phyloP scores from a whole-genome alignment of 73 alveolate species.

The Symbiodinium natans region DNA sequence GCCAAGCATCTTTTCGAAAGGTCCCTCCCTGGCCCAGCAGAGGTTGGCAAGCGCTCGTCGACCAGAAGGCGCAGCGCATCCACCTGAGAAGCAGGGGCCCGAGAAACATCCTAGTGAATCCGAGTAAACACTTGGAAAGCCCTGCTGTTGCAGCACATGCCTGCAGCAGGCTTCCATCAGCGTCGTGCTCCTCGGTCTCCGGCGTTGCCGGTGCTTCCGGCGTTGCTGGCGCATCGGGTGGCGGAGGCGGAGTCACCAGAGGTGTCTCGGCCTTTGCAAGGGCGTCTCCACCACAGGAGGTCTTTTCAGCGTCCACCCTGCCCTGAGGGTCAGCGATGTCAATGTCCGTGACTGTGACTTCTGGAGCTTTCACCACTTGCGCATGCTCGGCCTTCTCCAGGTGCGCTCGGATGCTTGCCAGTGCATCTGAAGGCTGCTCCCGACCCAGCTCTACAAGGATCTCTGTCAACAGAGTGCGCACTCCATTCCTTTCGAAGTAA shows the following conservation, averaged over 20 bases:
- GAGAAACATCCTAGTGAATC: too few relatives aligned
- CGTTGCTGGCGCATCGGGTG: neutral
- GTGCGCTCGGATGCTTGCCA: conserved; percentile 11
- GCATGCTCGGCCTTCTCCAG: neutral
- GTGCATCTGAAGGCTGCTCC: conserved; percentile 36
- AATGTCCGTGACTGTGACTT: neutral
- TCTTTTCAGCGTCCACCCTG: neutral
- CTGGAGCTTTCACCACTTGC: neutral
- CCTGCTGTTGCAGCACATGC: neutral
- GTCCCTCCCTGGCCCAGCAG: conserved; percentile 47
- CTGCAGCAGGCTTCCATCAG: conserved; percentile 39
- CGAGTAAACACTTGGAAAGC: too few relatives aligned
- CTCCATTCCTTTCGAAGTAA: conserved; percentile 28
- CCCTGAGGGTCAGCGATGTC: neutral
- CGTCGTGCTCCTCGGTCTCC: conserved; percentile 74
- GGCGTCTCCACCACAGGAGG: neutral
- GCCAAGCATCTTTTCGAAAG: conserved; percentile 24
- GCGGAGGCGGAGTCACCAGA: too few relatives aligned
- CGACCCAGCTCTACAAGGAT: conserved; percentile 32
- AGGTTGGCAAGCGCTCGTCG: conserved; percentile 7
- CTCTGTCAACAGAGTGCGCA: conserved; percentile 15
- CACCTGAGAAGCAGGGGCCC: neutral
- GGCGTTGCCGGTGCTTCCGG: neutral
- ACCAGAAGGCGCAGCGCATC: conserved; percentile 40
- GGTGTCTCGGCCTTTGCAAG: too few relatives aligned